Evolutionary conservation across 441 rosid species (phyloP), one percentile per base, ranked within the genome.

Genomic region (Brassica hybrid): DNA sequence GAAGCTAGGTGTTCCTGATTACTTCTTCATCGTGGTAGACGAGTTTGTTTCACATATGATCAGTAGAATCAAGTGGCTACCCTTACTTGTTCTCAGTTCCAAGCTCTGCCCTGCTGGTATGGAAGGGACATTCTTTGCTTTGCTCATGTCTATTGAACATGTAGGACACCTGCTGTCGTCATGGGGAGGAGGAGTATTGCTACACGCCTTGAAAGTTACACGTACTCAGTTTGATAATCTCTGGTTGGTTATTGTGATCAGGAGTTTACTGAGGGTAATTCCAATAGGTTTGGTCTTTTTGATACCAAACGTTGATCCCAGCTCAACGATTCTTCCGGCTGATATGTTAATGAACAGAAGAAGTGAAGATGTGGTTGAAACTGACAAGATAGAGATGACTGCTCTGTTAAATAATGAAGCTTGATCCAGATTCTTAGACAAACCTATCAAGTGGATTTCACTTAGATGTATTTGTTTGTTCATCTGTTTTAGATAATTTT

Each of bases 91-190:
- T 1, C 89, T 90, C n/a, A 88, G 92, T 69, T 86, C 97, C 52
- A 91, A 89, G 88, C 88, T 91, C 54, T 89, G 90, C 66, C 97
- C 94, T 62, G 66, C 90, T 8, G 94, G 97, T 12, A 87, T 85
- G 75, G 91, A 89, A 81, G 97, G 90, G 61, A 89, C 94, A 10
- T 91, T 91, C 83, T 91, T 87, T 62, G 94, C 97, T 66, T 60
- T 89, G 77, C 84, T 91, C 74, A 90, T 89, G 91, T 91, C 94
- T 52, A 88, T 88, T 23, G 94, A 91, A 70, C 85, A 91, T 57
- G 58, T 85, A n/a, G 97, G 94, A 74, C 60, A 84, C 21, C 85
- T 91, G 13, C n/a, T 89, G 27, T 88, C 93, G 5, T 83, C 97
- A 0, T 88, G 94, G 97, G 86, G 83, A 0, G 91, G 93, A 79